Percentiles rank a stretch among this genome's conserved stretches.
Conservation (phyloP, 2,329 filamentous ascomycete species). For the Scedosporium boydii region DNA sequence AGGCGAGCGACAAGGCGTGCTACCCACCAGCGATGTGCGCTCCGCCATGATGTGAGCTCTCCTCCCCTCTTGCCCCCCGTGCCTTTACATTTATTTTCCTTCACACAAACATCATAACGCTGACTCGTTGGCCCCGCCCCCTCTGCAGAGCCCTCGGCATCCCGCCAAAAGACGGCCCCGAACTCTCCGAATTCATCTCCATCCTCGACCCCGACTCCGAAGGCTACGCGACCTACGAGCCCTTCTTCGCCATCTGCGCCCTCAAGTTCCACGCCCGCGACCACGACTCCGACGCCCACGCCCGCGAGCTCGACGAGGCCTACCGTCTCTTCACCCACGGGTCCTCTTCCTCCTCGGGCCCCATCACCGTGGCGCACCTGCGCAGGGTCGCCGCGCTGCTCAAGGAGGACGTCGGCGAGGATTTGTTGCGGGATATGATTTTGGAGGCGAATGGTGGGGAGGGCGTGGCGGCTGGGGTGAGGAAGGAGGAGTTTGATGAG, state of each 20-base stretch:
- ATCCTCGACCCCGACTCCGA: conserved; percentile 75
- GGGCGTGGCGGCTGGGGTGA: conserved; percentile 61
- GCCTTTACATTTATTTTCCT: conserved; percentile 10
- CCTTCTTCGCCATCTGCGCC: conserved; percentile 81
- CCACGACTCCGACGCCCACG: conserved; percentile 43
- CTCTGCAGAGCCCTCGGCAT: conserved; percentile 75
- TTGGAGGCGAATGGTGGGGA: conserved; percentile 81
- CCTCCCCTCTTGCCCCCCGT: conserved; percentile 7
- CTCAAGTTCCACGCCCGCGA: conserved; percentile 64
- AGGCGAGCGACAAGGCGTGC: conserved; percentile 63
- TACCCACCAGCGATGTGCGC: conserved; percentile 58
- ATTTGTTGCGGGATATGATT: conserved; percentile 86
- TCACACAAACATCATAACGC: neutral
- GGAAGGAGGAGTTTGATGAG: conserved; percentile 70
- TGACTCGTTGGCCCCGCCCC: neutral
- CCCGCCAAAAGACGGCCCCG: conserved; percentile 49
- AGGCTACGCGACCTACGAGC: conserved; percentile 68
- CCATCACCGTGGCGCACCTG: conserved; percentile 75
- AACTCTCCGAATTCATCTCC: conserved; percentile 67
- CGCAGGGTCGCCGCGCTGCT: conserved; percentile 69
- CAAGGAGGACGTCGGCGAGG: conserved; percentile 76
- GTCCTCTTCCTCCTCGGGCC: conserved; percentile 20
- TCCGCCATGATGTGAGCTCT: conserved; percentile 59
- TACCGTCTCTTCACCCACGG: conserved; percentile 68
- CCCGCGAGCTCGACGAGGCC: conserved; percentile 67